Conservation (phyloP, 805 yeast species). For the Priceomyces melissophilus region DNA sequence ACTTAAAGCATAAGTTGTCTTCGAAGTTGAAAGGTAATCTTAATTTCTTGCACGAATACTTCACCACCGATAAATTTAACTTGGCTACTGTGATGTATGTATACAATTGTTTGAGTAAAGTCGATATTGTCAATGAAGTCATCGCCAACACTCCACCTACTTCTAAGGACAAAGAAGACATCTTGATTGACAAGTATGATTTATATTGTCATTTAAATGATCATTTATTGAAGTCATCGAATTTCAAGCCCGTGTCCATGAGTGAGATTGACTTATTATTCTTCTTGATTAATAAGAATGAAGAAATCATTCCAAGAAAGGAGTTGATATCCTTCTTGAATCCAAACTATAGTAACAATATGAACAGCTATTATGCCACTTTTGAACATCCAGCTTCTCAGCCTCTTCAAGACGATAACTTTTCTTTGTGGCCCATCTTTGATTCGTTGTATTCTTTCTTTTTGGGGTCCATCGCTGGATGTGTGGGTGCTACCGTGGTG, state of each 20-base stretch:
- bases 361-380: constrained; percentile 30
- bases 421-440: constrained; percentile 44
- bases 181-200: constrained; percentile 38
- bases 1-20: constrained; percentile 41
- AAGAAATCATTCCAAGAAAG: constrained; percentile 38
- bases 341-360: constrained; percentile 46
- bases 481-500: constrained; percentile 96
- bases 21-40: constrained; percentile 34
- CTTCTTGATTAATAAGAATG: constrained; percentile 35
- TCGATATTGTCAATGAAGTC: constrained; percentile 44
- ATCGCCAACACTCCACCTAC: constrained; percentile 46
- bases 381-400: constrained; percentile 42
- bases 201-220: constrained; percentile 42
- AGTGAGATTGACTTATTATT: constrained; percentile 40
- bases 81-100: constrained; percentile 38
- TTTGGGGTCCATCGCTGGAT: constrained; percentile 93
- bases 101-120: constrained; percentile 37
- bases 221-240: constrained; percentile 40
- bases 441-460: constrained; percentile 85
- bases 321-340: constrained; percentile 51
- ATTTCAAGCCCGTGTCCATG: constrained; percentile 40
- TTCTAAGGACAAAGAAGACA: constrained; percentile 37
- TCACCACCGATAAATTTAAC: constrained; percentile 28
- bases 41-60: constrained; percentile 32
- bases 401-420: constrained; percentile 37